Evolutionary conservation across 805 yeast genomes (phyloP), one percentile per base, ranked within the genome.

Genomic region (Debaryomyces prosopidis): DNA sequence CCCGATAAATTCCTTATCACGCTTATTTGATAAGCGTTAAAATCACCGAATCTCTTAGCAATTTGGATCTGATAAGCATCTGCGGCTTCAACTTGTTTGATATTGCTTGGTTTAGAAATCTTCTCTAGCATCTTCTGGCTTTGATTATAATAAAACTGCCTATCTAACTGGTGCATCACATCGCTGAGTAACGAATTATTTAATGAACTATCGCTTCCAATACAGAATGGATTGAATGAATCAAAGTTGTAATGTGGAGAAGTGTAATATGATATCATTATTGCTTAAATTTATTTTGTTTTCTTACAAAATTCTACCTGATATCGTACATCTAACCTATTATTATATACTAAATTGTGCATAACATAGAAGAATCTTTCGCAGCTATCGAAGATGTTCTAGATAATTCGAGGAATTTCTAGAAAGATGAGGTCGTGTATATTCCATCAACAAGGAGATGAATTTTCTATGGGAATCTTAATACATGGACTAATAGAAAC

Each of bases 61-160:
- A 71, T 63, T 45, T 69, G 71, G 34, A 69, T 60, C 47, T 69
- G 72, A 46, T 59, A 67, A 7, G 45, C 51, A 40, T 63, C 64
- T 30, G 66, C 72, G 11, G 62, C 52, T 48, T 71, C 76, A 9
- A 66, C 51, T 46, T 63, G 62, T 54, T 64, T 69, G 35, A 69
- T 52, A n/a, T 46, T 53, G 14, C 51, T 14, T n/a, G 14, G 33
- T 14, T 30, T 14, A 30, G 8, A 9, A 11, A 30, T 14, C 6
- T 14, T 6, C 3, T 6, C 5, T 9, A 30, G 16, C 33, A 30
- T 30, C 16, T 14, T 12, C 11, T 30, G 33, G 11, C 33, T 30
- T 30, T 14, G 14, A 11, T 30, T 14, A n/a, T 30, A 3, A 30
- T 30, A 30, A 12, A n/a, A 14, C 12, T 30, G 33, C 9, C 12